Evolutionary conservation across 257 asterid species (phyloP).

Genomic region (Salvia miltiorrhiza): DNA sequence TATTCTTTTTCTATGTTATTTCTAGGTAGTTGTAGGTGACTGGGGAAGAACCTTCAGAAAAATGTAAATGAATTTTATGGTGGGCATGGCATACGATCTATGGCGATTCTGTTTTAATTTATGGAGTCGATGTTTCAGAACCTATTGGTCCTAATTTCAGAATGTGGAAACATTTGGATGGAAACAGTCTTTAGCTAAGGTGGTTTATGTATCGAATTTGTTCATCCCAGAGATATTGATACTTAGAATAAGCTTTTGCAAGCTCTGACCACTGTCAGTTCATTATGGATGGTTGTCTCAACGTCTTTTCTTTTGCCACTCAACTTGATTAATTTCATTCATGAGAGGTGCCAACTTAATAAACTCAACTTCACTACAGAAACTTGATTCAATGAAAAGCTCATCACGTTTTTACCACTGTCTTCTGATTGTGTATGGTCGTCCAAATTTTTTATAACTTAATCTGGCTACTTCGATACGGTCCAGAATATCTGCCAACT

Average conservation of each 20-base stretch:
- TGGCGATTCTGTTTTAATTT: background rate
- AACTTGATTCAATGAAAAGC: background rate
- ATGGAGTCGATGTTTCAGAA: slow-evolving; percentile 1
- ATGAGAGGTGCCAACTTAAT: background rate
- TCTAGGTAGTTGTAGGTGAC: too few species aligned
- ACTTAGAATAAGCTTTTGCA: background rate
- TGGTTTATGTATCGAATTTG: background rate
- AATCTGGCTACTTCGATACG: too few species aligned
- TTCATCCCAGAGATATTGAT: background rate
- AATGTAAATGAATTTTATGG: too few species aligned
- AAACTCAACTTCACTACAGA: background rate
- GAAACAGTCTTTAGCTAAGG: background rate
- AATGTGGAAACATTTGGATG: background rate
- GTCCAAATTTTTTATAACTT: too few species aligned
- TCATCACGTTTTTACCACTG: too few species aligned
- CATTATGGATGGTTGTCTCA: too few species aligned
- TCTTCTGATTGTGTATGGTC: background rate
- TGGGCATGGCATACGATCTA: background rate
- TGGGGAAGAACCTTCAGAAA: too few species aligned
- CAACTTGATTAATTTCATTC: background rate
- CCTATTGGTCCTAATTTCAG: background rate
- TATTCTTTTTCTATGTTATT: too few species aligned
- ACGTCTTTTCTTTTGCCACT: too few species aligned
- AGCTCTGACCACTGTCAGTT: too few species aligned
- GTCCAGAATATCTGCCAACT: background rate